phyloP scores from a whole-genome alignment of 805 yeast species.

The Torulaspora maleeae region DNA sequence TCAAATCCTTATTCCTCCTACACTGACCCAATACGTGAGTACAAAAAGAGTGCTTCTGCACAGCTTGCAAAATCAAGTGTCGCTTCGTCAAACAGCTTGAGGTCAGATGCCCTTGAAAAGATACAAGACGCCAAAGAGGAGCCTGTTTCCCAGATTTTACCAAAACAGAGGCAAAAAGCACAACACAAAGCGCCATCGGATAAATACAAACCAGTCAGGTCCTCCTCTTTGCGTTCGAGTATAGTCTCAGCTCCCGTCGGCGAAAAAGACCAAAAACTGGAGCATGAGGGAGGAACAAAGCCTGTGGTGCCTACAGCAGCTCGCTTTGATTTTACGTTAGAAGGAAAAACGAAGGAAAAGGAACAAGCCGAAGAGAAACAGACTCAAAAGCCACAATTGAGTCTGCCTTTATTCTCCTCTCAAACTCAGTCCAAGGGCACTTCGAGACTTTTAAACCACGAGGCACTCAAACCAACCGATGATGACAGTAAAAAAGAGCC shows the following conservation, averaged over 20 bases:
- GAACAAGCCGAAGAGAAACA: neutral
- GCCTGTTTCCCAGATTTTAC: neutral
- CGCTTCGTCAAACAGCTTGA: neutral
- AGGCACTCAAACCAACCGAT: neutral
- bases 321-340: neutral
- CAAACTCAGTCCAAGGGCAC: too few relatives aligned
- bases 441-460: neutral
- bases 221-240: slow-evolving; percentile 38
- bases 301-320: slow-evolving; percentile 6
- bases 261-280: slow-evolving; percentile 9
- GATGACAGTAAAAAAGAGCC: neutral
- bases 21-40: slow-evolving; percentile 15
- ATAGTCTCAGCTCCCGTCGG: slow-evolving; percentile 23
- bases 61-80: slow-evolving; percentile 4
- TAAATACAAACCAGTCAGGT: slow-evolving; percentile 37
- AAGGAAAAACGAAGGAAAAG: neutral
- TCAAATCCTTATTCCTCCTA: slow-evolving; percentile 43
- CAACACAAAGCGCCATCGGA: slow-evolving; percentile 17
- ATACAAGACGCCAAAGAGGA: slow-evolving; percentile 13
- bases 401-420: too few relatives aligned
- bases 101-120: slow-evolving; percentile 13
- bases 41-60: slow-evolving; percentile 8
- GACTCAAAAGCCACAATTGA: too few relatives aligned
- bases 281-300: neutral
- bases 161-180: slow-evolving; percentile 3